Conservation (phyloP, 495 filamentous ascomycete genomes). For the Lasiosphaeria ovina region DNA sequence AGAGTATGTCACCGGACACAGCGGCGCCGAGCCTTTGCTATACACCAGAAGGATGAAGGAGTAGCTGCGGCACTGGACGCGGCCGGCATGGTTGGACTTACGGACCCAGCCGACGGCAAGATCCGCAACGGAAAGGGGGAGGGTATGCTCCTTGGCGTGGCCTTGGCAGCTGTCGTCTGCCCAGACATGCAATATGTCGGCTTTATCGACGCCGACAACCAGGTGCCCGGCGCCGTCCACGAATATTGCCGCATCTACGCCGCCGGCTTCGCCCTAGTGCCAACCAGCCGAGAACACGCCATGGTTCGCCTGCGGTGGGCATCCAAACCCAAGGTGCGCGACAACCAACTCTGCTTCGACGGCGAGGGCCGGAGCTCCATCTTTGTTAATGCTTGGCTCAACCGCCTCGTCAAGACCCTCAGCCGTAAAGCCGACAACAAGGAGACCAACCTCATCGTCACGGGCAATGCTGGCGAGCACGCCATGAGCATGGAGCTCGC, state of each 20-base stretch:
- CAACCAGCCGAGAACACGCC: conserved; percentile 15
- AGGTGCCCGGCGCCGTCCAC: conserved; percentile 17
- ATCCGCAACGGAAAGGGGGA: conserved; percentile 35
- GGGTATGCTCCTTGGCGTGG: conserved; percentile 34
- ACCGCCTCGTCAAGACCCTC: conserved; percentile 10
- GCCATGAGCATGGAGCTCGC: conserved; percentile 33
- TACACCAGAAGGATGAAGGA: conserved; percentile 30
- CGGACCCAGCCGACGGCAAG: conserved; percentile 6
- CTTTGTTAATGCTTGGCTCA: conserved; percentile 33
- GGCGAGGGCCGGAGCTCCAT: conserved; percentile 28
- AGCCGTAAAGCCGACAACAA: neutral
- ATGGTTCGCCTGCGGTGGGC: conserved; percentile 33
- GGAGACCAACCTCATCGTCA: conserved; percentile 15
- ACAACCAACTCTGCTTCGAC: conserved; percentile 16
- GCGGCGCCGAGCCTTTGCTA: conserved; percentile 13
- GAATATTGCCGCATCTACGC: conserved; percentile 33
- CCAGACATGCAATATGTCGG: conserved; percentile 24
- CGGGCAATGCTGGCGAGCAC: conserved; percentile 36
- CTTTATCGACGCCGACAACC: conserved; percentile 35
- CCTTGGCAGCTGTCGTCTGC: conserved; percentile 23
- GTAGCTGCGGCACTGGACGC: conserved; percentile 20
- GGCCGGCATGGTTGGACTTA: conserved; percentile 18
- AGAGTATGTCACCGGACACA: conserved; percentile 8
- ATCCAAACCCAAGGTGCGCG: conserved; percentile 29
- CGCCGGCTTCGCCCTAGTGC: conserved; percentile 26